Evolutionary conservation across 345 rosid species (phyloP).

Genomic region (Corchorus olitorius): DNA sequence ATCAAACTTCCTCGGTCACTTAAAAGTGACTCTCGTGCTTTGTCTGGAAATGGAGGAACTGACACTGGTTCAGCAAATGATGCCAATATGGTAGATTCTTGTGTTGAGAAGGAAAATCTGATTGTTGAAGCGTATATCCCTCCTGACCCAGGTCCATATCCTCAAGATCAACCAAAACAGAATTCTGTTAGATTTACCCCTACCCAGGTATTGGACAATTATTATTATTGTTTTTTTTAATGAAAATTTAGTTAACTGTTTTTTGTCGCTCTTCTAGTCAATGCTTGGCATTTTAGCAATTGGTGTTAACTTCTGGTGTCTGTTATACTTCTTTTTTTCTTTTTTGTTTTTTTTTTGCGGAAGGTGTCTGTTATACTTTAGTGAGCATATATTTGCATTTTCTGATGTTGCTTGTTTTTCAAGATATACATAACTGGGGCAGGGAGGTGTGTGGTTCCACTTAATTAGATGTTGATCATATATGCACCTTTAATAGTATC

Average conservation of each 20-base stretch:
- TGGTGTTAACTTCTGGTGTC: neutral
- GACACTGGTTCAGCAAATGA: slow-evolving; percentile 40
- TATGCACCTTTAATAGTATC: neutral
- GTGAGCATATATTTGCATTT: neutral
- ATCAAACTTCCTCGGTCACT: slow-evolving; percentile 73
- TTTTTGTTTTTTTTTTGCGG: too few relatives aligned
- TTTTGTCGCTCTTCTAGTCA: neutral
- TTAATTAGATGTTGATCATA: neutral
- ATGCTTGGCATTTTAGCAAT: neutral
- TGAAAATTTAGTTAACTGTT: neutral
- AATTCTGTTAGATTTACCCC: slow-evolving; percentile 92
- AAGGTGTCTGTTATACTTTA: neutral
- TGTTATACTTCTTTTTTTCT: neutral
- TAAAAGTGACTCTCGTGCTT: slow-evolving; percentile 64
- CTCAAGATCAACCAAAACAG: slow-evolving; percentile 98
- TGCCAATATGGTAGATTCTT: slow-evolving; percentile 54
- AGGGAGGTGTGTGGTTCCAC: neutral
- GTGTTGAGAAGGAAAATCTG: slow-evolving; percentile 62
- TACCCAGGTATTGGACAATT: slow-evolving; percentile 64
- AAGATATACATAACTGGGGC: neutral
- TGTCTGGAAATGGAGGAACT: slow-evolving; percentile 77
- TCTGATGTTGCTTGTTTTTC: neutral
- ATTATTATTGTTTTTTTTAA: neutral
- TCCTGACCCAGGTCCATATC: slow-evolving; percentile 97
- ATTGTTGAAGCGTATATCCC: slow-evolving; percentile 90